Evolutionary conservation across 2,329 filamentous ascomycete genomes (phyloP).

Genomic region (Pochonia chlamydosporia): DNA sequence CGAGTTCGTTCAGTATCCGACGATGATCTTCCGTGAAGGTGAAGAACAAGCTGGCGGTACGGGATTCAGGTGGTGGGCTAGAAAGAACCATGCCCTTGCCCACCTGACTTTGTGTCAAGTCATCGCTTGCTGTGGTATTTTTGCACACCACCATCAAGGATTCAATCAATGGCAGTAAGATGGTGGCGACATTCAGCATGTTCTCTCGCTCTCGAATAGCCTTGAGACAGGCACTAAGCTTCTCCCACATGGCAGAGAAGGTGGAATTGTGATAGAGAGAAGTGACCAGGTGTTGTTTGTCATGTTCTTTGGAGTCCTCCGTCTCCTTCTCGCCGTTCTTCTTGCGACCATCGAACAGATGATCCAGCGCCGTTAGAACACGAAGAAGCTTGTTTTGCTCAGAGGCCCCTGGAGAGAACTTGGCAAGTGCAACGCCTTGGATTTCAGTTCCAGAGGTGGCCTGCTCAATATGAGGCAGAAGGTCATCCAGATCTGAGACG

Average conservation of each 20-base stretch:
- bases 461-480: constrained; percentile 79
- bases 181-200: constrained; percentile 95
- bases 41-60: constrained; percentile 90
- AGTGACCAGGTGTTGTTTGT: constrained; percentile 80
- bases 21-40: constrained; percentile 96
- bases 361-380: constrained; percentile 88
- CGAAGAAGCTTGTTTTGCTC: constrained; percentile 94
- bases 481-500: constrained; percentile 73
- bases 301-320: constrained; percentile 46
- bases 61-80: constrained; percentile 69
- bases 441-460: constrained; percentile 90
- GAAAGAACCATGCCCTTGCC: constrained; percentile 66
- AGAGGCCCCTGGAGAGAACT: constrained; percentile 92
- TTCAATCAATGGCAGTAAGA: constrained; percentile 89
- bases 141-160: constrained; percentile 99
- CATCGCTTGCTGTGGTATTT: constrained; percentile 79
- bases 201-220: constrained; percentile 88
- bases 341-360: constrained; percentile 83
- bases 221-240: constrained; percentile 80
- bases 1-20: constrained; percentile 95
- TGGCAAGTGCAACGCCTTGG: constrained; percentile 86
- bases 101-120: constrained; percentile 42
- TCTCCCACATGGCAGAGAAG: constrained; percentile 87
- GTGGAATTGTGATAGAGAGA: constrained; percentile 86
- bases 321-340: constrained; percentile 44